Evolutionary conservation across 495 filamentous ascomycete species (phyloP).

Genomic region (Aspergillus biplanus): DNA sequence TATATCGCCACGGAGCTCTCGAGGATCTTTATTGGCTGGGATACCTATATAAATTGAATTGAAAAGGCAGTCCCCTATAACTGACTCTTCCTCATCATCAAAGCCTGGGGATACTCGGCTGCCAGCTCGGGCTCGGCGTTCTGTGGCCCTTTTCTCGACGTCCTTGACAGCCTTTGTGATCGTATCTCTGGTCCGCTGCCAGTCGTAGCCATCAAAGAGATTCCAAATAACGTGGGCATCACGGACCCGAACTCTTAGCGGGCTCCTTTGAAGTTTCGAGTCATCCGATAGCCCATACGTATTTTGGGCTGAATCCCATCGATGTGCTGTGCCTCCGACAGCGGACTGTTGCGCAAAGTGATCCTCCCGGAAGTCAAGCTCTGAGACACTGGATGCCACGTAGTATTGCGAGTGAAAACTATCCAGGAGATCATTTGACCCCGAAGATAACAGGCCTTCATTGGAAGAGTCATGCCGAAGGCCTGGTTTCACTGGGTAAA

Average conservation of each 20-base stretch:
- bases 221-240: slow-evolving; percentile 98
- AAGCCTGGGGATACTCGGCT: slow-evolving; percentile 49
- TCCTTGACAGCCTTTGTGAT: slow-evolving; percentile 86
- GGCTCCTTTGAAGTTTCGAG: slow-evolving; percentile 64
- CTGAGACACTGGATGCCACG: slow-evolving; percentile 51
- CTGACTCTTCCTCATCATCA: slow-evolving; percentile 76
- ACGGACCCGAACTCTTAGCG: slow-evolving; percentile 75
- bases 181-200: slow-evolving; percentile 82
- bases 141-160: slow-evolving; percentile 78
- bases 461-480: slow-evolving; percentile 45
- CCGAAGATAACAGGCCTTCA: slow-evolving; percentile 33
- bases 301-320: slow-evolving; percentile 77
- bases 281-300: slow-evolving; percentile 69
- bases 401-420: slow-evolving; percentile 64
- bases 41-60: slow-evolving; percentile 99
- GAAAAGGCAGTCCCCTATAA: slow-evolving; percentile 95
- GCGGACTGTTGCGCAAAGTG: slow-evolving; percentile 70
- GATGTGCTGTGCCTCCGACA: slow-evolving; percentile 69
- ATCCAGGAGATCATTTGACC: slow-evolving; percentile 61
- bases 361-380: slow-evolving; percentile 75
- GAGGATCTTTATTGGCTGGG: slow-evolving; percentile 80
- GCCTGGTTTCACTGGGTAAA: slow-evolving; percentile 51
- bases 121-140: slow-evolving; percentile 60
- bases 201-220: slow-evolving; percentile 96
- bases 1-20: slow-evolving; percentile 78